Conservation (phyloP, 257 asterid species). For the Przewalskia tangutica region DNA sequence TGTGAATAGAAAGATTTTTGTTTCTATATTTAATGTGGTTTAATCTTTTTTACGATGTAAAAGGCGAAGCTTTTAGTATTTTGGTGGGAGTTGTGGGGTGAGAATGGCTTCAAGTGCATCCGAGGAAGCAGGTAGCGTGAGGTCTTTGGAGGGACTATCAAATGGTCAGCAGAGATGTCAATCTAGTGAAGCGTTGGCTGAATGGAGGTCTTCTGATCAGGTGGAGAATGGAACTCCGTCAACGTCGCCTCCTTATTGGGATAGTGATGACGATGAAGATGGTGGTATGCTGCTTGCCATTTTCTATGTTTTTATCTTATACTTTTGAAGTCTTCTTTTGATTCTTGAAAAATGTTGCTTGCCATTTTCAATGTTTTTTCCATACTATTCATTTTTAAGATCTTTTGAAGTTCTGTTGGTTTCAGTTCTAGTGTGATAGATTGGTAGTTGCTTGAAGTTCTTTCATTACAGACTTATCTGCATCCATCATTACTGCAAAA, state of each 20-base stretch:
- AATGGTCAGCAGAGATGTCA: conserved; percentile 48
- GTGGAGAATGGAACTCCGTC: conserved; percentile 69
- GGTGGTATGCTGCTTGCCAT: conserved; percentile 30
- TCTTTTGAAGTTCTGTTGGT: not conserved
- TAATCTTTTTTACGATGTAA: conserved; percentile 7
- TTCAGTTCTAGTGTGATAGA: not conserved
- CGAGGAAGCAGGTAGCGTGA: conserved; percentile 43
- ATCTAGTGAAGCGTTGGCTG: conserved; percentile 62
- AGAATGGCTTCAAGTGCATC: conserved; percentile 49
- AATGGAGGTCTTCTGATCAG: conserved; percentile 79
- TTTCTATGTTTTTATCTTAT: not conserved
- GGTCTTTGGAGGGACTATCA: conserved; percentile 49
- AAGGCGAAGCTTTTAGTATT: conserved; percentile 40
- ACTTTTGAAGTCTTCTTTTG: not conserved
- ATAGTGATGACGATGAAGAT: conserved; percentile 57
- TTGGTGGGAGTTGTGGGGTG: conserved; percentile 43
- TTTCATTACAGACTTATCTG: not conserved
- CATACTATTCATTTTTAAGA: not conserved
- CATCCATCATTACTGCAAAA: not conserved
- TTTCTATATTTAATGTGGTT: not conserved
- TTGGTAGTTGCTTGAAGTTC: not conserved
- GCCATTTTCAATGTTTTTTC: not conserved
- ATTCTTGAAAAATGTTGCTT: not conserved
- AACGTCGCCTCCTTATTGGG: conserved; percentile 91
- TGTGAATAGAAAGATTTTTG: not conserved